Base-by-base conservation (phyloP, 495 filamentous ascomycete genomes). In the Staphylotrichum longicolle region DNA sequence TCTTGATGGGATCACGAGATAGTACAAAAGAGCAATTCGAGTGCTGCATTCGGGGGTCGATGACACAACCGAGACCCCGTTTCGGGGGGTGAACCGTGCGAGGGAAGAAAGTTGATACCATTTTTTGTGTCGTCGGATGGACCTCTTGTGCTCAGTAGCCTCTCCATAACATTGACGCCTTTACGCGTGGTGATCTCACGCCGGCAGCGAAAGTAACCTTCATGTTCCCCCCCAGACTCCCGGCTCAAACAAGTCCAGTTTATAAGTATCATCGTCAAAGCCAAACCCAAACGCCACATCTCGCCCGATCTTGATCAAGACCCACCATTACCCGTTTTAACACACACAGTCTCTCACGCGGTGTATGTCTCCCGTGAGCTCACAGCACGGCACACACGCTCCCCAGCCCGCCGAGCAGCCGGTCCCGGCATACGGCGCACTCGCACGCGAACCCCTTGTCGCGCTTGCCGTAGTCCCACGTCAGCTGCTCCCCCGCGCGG, bases 1-100 rank as follows among this genome's bases (percentile, higher is more conserved):
- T 73, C 70, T 69, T 65, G 55, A 44, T 62, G 51, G 60, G 63
- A 58, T 64, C 64, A 69, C 63, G 62, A 71, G 72, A 68, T 72
- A 72, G 69, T 65, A 58, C 54, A 63, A 60, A 65, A 62, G 63
- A 66, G 66, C 64, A 69, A 66, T 65, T 65, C 58, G 58, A 66
- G 63, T 65, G 68, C 65, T 62, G 61, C 61, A 55, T 62, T 65
- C 63, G 60, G 59, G 50, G 41, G 39, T 47, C 20, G 39, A 45
- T 54, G 50, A 57, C 39, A 48, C 49, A 30, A 35, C 30, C 51
- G 37, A 30, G 34, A 34, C 50, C 12, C 11, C 5, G 37, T 39
- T 10, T 6, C 37, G 1, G 6, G 37, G 37, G 37, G 37, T 39
- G 37, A 39, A 39, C 5, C 10, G 37, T 39, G 37, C 35, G 57